Evolutionary conservation across 192 early-diverging fungal genomes (phyloP).

Genomic region (Thamnidium elegans): DNA sequence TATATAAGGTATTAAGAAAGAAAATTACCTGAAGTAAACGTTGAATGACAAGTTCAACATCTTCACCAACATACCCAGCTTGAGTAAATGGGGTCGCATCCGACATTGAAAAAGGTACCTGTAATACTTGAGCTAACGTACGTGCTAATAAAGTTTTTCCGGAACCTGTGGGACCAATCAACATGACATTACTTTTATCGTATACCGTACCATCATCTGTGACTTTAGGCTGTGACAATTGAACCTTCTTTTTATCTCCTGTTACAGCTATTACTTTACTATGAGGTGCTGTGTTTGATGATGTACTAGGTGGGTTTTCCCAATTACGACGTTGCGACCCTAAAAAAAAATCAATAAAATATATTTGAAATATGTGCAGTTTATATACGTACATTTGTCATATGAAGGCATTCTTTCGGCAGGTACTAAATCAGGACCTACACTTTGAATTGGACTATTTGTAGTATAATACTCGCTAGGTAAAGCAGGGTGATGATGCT

Average conservation of each 20-base stretch:
- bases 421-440: too few relatives aligned
- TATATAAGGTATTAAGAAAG: not conserved
- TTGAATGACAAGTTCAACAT: constrained; percentile 83
- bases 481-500: constrained; percentile 8
- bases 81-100: constrained; percentile 90
- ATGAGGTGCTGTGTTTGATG: not conserved
- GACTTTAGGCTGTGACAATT: too few relatives aligned
- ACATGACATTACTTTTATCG: constrained; percentile 88
- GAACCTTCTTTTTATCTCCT: not conserved
- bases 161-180: constrained; percentile 83
- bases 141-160: constrained; percentile 80
- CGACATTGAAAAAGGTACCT: constrained; percentile 84
- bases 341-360: not conserved
- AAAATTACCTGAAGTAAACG: constrained; percentile 65
- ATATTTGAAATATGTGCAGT: not conserved
- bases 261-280: not conserved
- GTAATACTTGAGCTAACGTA: constrained; percentile 79
- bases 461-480: constrained; percentile 21
- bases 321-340: constrained; percentile 18
- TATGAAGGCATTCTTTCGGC: not conserved
- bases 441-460: constrained; percentile 16
- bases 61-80: constrained; percentile 88
- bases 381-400: constrained; percentile 1
- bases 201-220: constrained; percentile 49
- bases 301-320: constrained; percentile 23